phyloP scores from a whole-genome alignment of 345 rosid species.

The Arabis alpina region DNA sequence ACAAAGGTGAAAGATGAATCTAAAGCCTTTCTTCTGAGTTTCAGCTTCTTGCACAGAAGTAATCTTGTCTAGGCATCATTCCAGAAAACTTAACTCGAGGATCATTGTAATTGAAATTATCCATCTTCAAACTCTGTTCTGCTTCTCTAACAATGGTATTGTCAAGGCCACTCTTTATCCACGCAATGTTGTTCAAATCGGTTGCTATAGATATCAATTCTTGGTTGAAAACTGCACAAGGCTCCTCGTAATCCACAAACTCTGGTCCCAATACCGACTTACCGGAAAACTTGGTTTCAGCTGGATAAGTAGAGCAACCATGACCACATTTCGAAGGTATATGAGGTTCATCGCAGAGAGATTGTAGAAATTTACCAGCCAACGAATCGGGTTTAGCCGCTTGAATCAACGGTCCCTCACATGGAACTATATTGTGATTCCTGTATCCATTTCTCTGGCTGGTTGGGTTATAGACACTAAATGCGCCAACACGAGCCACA shows the following conservation, averaged over 20 bases:
- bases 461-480: conserved; percentile 59
- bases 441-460: conserved; percentile 44
- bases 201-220: conserved; percentile 81
- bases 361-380: conserved; percentile 58
- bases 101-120: conserved; percentile 46
- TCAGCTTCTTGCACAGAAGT: conserved; percentile 59
- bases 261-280: conserved; percentile 76
- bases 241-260: conserved; percentile 79
- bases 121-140: conserved; percentile 48
- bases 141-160: conserved; percentile 48
- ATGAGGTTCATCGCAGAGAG: conserved; percentile 53
- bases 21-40: conserved; percentile 45
- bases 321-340: conserved; percentile 71
- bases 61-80: conserved; percentile 52
- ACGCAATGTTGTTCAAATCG: conserved; percentile 81
- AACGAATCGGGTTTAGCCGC: conserved; percentile 53
- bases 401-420: conserved; percentile 61
- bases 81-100: conserved; percentile 55
- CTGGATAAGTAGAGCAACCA: conserved; percentile 61
- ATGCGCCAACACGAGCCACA: conserved; percentile 71
- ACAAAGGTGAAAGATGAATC: conserved; percentile 12
- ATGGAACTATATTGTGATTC: conserved; percentile 46
- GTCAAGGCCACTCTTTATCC: conserved; percentile 83
- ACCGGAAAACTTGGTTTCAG: conserved; percentile 31
- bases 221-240: conserved; percentile 56